Evolutionary conservation across 2,329 filamentous ascomycete species (phyloP), one percentile per base, ranked within the genome.

Genomic region (Alternaria atra): DNA sequence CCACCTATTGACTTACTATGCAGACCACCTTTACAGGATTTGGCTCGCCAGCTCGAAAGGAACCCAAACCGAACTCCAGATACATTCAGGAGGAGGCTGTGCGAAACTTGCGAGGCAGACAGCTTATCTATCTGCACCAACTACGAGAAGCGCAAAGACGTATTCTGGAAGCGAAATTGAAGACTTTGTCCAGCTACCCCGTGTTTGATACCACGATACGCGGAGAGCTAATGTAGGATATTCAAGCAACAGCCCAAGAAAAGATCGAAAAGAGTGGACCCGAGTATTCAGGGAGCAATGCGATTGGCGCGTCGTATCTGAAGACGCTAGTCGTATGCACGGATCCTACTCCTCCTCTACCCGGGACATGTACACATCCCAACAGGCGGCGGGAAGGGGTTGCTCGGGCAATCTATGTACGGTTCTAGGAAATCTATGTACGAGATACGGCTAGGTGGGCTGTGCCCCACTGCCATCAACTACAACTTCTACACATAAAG

Each of bases 291-390:
- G 17, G 29, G 9, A 59, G 10, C 51, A 35, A 59, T 55, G 56
- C 51, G 51, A 59, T 59, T 59, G 51, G 56, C n/a, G 12, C 3
- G 6, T 55, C 56, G 56, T 59, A 59, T 55, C 20, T 5, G 23
- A 5, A 27, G 5, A 48, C 51, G 51, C 56, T 48, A 48, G 27
- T 42, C 56, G 56, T 59, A 48, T 59, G 56, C 56, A 59, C 56
- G 12, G 43, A 43, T 20, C 10, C 3, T 6, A 20, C 15, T 30
- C n/a, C 37, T 32, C 20, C 37, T 59, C 44, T 43, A 30, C 55
- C 32, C 32, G 13, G 6, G 13, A 40, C 37, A 5, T 25, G 1
- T 48, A 39, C 39, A 29, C 30, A 30, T 53, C 9, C 42, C 55
- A 30, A 53, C 32, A 40, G 39, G 23, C 7, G 27, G 13, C 13